These are phyloP conservation scores for Trypanosomatidae sp. DNA, from an alignment of 208 protist genomes.

Conservation along the genomic window DNA sequence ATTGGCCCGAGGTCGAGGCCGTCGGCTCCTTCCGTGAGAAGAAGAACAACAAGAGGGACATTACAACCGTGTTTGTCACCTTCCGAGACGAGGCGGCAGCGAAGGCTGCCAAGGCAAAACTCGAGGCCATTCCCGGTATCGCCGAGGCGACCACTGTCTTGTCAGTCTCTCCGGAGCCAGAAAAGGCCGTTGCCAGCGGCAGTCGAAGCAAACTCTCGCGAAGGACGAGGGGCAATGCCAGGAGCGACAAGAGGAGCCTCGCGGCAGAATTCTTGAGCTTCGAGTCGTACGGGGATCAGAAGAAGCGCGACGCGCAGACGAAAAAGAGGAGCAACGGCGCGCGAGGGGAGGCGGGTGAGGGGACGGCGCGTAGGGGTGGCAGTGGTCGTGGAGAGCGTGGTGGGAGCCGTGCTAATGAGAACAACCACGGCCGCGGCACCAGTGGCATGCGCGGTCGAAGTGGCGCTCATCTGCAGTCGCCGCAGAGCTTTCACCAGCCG, in stretches of 20 bases:
- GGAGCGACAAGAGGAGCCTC: constrained; percentile 31
- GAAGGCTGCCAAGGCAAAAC: constrained; percentile 29
- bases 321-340: constrained; percentile 3
- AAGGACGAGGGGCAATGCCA: constrained; percentile 15
- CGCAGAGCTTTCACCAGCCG: constrained; percentile 1
- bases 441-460: constrained; percentile 15
- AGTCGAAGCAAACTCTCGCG: constrained; percentile 11
- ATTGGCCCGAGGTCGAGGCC: constrained; percentile 75
- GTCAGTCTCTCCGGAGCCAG: constrained; percentile 9
- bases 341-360: neutral
- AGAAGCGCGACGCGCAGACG: constrained; percentile 6
- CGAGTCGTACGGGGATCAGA: constrained; percentile 38
- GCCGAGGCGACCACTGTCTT: constrained; percentile 16
- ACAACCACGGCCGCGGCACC: neutral
- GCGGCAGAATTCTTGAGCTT: constrained; percentile 64
- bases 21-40: constrained; percentile 85
- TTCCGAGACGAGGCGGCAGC: constrained; percentile 49
- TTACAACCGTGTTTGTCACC: constrained; percentile 84
- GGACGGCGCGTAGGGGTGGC: neutral
- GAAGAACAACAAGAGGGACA: constrained; percentile 67
- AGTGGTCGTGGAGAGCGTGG: constrained; percentile 13
- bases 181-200: constrained; percentile 17
- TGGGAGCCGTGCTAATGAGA: constrained; percentile 2
- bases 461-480: constrained; percentile 12
- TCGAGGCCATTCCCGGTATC: constrained; percentile 51